Percentiles rank a stretch among this genome's conserved stretches.
These are phyloP conservation scores for Pythium dissimile DNA, from an alignment of 352 stramenopile genomes.

Conservation along the genomic window DNA sequence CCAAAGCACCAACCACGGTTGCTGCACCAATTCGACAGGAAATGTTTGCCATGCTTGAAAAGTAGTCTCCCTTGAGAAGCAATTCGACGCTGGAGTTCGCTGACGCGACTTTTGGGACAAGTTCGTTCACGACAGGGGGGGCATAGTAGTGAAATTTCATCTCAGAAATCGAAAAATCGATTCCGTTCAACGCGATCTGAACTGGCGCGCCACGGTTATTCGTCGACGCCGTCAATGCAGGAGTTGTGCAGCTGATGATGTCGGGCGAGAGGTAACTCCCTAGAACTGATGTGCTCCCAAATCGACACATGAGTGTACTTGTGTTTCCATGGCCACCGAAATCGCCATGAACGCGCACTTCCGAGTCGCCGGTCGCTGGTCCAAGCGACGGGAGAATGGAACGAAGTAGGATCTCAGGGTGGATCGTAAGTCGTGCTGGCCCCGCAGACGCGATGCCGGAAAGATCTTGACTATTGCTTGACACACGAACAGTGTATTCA, in stretches of 20 bases:
- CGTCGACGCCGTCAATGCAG: neutral
- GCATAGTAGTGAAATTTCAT: conserved; percentile 21
- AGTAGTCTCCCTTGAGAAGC: conserved; percentile 11
- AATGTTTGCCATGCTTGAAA: conserved; percentile 4
- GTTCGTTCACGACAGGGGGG: conserved; percentile 7
- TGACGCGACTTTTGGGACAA: neutral
- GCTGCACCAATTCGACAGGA: conserved; percentile 10
- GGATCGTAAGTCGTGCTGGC: neutral
- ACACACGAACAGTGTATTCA: conserved; percentile 2
- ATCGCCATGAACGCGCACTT: conserved; percentile 1
- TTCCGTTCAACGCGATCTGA: conserved; percentile 8
- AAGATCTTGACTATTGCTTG: conserved; percentile 13
- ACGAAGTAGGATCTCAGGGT: neutral
- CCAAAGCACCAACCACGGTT: neutral
- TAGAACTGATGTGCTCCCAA: conserved; percentile 2
- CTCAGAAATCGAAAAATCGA: conserved; percentile 17
- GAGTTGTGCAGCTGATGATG: conserved; percentile 1
- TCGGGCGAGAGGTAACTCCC: neutral
- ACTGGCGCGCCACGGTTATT: conserved; percentile 7
- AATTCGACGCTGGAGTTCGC: neutral
- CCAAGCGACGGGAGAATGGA: conserved; percentile 1
- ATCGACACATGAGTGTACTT: neutral
- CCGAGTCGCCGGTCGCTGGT: conserved; percentile 2
- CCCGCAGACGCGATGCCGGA: neutral
- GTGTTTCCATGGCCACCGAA: neutral